A percentile compares a stretch with the other conserved stretches of the same genome.
phyloP scores from a whole-genome alignment of 2,329 filamentous ascomycete species.

The Aspergillus awamori region DNA sequence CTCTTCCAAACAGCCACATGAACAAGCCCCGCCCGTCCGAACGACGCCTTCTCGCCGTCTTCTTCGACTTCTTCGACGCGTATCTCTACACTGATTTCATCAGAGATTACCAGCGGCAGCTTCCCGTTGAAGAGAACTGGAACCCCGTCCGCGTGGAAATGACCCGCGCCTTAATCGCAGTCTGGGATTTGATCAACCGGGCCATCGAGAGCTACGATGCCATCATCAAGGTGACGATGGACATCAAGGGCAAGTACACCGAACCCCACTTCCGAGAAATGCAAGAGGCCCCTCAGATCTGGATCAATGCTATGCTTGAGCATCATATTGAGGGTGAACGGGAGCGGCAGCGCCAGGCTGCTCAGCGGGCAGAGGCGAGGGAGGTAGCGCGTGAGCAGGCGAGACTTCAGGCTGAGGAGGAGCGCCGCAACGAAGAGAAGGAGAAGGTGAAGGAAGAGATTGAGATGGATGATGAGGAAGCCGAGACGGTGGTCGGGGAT shows the following conservation, averaged over 20 bases:
- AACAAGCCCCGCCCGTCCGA: slow-evolving; percentile 26
- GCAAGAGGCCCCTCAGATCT: slow-evolving; percentile 14
- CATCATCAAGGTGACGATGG: slow-evolving; percentile 18
- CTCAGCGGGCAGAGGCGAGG: not conserved
- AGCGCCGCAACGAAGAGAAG: not conserved
- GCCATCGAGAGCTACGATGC: slow-evolving; percentile 25
- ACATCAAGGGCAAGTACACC: slow-evolving; percentile 22
- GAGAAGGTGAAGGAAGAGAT: not conserved
- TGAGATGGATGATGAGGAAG: not conserved
- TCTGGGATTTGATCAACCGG: slow-evolving; percentile 26
- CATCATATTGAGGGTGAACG: not conserved
- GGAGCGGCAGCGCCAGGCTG: not conserved
- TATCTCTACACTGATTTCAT: slow-evolving; percentile 31
- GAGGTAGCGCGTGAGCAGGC: not conserved
- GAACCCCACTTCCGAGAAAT: slow-evolving; percentile 16
- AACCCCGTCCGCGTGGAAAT: slow-evolving; percentile 17
- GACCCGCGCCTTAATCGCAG: slow-evolving; percentile 17
- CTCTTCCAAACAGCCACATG: slow-evolving; percentile 18
- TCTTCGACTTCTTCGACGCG: slow-evolving; percentile 30
- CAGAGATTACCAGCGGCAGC: slow-evolving; percentile 21
- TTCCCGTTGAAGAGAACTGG: slow-evolving; percentile 14
- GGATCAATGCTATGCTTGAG: slow-evolving; percentile 12
- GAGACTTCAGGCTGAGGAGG: not conserved
- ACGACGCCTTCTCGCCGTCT: slow-evolving; percentile 24
- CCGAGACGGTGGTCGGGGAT: not conserved